These are phyloP conservation scores for Solanum aculeatissimum DNA, from an alignment of 305 asterid genomes.

Conservation along the genomic window DNA sequence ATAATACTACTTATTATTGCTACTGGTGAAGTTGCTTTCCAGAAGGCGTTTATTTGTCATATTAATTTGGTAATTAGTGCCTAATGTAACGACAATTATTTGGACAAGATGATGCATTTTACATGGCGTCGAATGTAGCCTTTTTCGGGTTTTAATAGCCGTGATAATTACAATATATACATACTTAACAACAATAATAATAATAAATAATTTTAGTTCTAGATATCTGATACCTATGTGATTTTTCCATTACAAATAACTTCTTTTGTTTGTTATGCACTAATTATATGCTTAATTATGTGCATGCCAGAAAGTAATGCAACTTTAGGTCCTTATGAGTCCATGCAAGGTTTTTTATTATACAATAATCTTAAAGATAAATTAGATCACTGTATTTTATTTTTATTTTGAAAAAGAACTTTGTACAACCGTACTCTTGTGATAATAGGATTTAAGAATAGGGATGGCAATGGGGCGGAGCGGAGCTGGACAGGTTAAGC, in stretches of 20 bases:
- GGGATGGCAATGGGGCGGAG: no score
- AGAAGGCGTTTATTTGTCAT: background rate
- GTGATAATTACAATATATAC: no score
- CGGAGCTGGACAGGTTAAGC: no score
- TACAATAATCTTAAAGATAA: background rate
- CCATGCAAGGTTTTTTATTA: background rate
- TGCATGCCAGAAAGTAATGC: background rate
- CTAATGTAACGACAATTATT: background rate
- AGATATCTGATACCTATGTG: background rate
- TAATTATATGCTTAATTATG: background rate
- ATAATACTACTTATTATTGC: background rate
- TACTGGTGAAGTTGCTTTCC: background rate
- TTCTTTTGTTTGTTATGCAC: background rate
- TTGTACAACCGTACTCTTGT: background rate
- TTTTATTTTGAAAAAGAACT: background rate
- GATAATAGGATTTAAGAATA: no score
- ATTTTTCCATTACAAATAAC: background rate
- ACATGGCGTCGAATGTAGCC: slow-evolving; percentile 17
- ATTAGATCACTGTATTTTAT: background rate
- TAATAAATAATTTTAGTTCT: background rate
- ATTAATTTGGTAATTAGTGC: background rate
- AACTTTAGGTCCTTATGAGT: background rate
- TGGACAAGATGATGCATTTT: background rate
- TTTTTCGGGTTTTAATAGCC: slow-evolving; percentile 17
- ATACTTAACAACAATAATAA: no score